Evolutionary conservation across 257 asterid species (phyloP), one percentile per base, ranked within the genome.

Genomic region (Nicotiana knightiana): DNA sequence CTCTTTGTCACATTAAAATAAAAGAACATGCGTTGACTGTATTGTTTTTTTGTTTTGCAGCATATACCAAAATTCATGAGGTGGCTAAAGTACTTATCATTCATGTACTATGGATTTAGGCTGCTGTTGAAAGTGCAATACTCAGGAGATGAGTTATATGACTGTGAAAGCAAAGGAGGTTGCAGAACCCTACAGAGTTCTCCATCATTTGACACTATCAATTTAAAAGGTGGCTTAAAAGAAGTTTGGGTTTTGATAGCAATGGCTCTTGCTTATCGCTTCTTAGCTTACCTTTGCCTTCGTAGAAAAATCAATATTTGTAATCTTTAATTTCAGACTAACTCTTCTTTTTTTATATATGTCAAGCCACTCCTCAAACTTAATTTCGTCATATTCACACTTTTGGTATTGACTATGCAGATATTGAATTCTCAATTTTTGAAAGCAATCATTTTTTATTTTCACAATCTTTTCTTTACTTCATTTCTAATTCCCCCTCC

Each of bases 61-160:
- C 99, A 96, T 82, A 94, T 94, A 59, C 99, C 99, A 2, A 85
- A 87, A 63, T 93, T 91, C 59, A 94, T 96, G 97, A 87, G 88
- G 82, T 96, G 99, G 99, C 84, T 96, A 83, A 96, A 94, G 91
- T 93, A 94, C 32, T 68, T 88, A 63, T 96, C 99, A 9, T 96
- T 96, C 83, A 92, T 94, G 94, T 93, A 87, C 91, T 93, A 96
- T 80, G 98, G 99, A 3, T 96, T 94, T 67, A 89, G 97, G 93
- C 93, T 96, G 18, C 88, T 96, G 85, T 68, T 96, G 82, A 96
- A 94, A 88, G 98, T 92, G 82, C 99, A 94, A 77, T 96, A 94
- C 79, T 83, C 91, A 0, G 97, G 97, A 1, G 96, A 94, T 6
- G 88, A 96, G 63, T 37, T 92, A 83, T 96, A 87, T 5, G 98